phyloP scores from a whole-genome alignment of 192 early-diverging fungal genomes.

The Diversispora eburnea region DNA sequence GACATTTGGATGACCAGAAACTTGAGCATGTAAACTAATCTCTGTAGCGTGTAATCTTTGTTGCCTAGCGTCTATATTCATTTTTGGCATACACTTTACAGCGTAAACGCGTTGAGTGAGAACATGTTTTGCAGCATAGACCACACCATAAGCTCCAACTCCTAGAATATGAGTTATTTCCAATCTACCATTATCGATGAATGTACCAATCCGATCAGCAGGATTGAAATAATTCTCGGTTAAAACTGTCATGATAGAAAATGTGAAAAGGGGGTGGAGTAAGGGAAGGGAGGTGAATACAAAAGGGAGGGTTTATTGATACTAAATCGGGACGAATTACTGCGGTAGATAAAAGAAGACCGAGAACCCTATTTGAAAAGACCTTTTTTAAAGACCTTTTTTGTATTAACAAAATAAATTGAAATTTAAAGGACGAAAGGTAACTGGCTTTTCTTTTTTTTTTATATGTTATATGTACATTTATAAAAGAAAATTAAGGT shows the following conservation, averaged over 20 bases:
- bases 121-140: constrained; percentile 64
- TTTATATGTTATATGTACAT: no score
- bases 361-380: no score
- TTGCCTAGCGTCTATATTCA: constrained; percentile 53
- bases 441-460: no score
- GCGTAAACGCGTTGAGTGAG: constrained; percentile 56
- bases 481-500: no score
- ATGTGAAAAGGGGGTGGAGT: no score
- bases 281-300: no score
- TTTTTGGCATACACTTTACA: constrained; percentile 71
- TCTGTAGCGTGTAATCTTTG: constrained; percentile 63
- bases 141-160: constrained; percentile 72
- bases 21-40: constrained; percentile 56
- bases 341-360: no score
- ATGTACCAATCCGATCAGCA: constrained; percentile 28
- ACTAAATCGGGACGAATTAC: no score
- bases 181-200: constrained; percentile 39
- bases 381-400: no score
- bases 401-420: no score
- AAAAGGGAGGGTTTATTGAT: no score
- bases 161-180: constrained; percentile 57
- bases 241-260: background rate
- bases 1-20: constrained; percentile 67
- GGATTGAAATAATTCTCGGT: constrained; percentile 25
- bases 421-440: no score